These are phyloP conservation scores for Dendrobium catenatum DNA, from an alignment of 106 monocot genomes.

Conservation along the genomic window DNA sequence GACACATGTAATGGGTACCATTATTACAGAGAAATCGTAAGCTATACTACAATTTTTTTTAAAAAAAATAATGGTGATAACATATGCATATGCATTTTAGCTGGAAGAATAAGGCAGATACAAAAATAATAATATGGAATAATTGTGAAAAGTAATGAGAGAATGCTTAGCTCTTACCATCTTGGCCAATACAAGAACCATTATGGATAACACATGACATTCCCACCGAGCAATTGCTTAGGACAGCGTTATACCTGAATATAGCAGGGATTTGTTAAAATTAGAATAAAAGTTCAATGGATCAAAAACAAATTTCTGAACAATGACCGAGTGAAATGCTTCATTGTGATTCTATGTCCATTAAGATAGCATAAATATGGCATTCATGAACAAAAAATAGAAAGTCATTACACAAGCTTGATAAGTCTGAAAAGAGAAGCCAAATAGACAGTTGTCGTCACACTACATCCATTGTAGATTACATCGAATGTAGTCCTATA, in stretches of 20 bases:
- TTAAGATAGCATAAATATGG: neutral
- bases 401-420: neutral
- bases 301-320: neutral
- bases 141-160: neutral
- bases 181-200: slow-evolving; percentile 89
- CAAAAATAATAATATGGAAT: neutral
- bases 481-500: neutral
- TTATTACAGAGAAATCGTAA: neutral
- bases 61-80: neutral
- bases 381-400: slow-evolving; percentile 3
- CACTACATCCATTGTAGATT: neutral
- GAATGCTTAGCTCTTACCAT: slow-evolving; percentile 45
- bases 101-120: neutral
- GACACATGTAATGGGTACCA: neutral
- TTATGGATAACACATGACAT: slow-evolving; percentile 64
- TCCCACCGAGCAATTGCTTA: slow-evolving; percentile 83
- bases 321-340: neutral
- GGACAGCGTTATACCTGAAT: slow-evolving; percentile 63
- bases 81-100: neutral
- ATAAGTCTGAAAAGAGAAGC: neutral
- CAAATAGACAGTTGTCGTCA: neutral
- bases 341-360: neutral
- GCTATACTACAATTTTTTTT: neutral
- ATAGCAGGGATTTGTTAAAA: neutral
- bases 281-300: neutral